phyloP scores from a whole-genome alignment of 225 moss, liverwort and hornwort genomes.

The Physcomitrium patens region DNA sequence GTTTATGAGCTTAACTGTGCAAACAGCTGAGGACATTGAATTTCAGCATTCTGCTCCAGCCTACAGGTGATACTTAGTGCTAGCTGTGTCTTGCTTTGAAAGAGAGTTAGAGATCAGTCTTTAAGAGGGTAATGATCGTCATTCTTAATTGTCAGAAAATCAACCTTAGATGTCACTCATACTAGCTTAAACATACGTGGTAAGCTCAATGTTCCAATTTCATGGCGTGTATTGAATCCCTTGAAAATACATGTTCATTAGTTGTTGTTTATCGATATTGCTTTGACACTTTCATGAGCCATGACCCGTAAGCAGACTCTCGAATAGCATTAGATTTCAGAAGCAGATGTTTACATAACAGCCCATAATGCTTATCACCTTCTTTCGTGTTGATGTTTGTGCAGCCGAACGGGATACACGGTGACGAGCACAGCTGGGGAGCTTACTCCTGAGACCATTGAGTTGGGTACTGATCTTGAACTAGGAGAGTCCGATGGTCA shows the following conservation, averaged over 20 bases:
- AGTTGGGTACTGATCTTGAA: constrained; percentile 67
- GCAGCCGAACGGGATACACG: constrained; percentile 82
- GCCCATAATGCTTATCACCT: neutral
- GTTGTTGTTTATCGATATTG: constrained; percentile 5
- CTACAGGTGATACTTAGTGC: constrained; percentile 58
- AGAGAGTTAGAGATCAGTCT: neutral
- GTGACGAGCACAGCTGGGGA: constrained; percentile 89
- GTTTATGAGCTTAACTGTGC: constrained; percentile 45
- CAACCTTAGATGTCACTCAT: no score
- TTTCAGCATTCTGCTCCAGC: constrained; percentile 60
- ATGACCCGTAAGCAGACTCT: neutral
- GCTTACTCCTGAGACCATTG: constrained; percentile 89
- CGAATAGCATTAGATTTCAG: constrained; percentile 7
- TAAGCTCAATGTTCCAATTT: neutral
- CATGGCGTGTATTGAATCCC: constrained; percentile 1
- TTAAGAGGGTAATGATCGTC: neutral
- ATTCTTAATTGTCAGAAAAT: no score
- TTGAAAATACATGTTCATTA: neutral
- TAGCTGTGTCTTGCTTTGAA: constrained; percentile 1
- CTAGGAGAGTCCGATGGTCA: constrained; percentile 60
- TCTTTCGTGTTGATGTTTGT: constrained; percentile 18
- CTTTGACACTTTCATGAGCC: constrained; percentile 3
- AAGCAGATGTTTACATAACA: constrained; percentile 9
- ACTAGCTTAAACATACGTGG: neutral
- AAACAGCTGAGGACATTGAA: constrained; percentile 53